Percentiles rank a stretch among this genome's conserved stretches.
phyloP scores from a whole-genome alignment of 768 basidiomycete genomes.

The Amanita rubescens region DNA sequence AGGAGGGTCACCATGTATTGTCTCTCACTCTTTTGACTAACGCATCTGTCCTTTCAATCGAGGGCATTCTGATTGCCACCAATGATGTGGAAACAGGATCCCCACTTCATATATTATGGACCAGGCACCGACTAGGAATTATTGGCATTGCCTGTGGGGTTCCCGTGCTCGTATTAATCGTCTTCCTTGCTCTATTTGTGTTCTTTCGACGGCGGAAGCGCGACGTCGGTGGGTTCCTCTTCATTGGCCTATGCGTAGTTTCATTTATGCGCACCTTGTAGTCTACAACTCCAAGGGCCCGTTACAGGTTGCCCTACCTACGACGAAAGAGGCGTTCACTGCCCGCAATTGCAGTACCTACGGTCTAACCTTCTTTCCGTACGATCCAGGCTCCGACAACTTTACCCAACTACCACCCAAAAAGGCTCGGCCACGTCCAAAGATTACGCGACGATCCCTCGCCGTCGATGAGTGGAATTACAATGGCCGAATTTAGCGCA shows the following conservation, averaged over 20 bases:
- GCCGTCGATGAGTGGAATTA: background rate
- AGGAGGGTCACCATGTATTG: conserved; percentile 12
- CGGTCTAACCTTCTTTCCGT: conserved; percentile 19
- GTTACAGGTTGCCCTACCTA: conserved; percentile 19
- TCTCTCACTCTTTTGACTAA: conserved; percentile 11
- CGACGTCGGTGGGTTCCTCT: conserved; percentile 3
- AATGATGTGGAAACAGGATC: background rate
- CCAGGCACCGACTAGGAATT: background rate
- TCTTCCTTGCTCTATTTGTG: conserved; percentile 10
- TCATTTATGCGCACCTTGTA: background rate
- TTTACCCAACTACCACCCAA: conserved; percentile 12
- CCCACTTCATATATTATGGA: background rate
- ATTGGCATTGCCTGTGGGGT: conserved; percentile 7
- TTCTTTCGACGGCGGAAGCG: conserved; percentile 9
- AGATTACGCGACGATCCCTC: background rate
- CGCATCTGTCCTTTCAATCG: conserved; percentile 12
- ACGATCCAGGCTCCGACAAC: conserved; percentile 13
- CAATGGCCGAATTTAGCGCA: background rate
- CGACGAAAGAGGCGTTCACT: conserved; percentile 25
- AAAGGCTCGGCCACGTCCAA: conserved; percentile 2
- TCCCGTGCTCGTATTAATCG: conserved; percentile 3
- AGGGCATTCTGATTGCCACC: conserved; percentile 9
- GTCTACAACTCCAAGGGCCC: conserved; percentile 18
- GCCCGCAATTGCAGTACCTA: conserved; percentile 22
- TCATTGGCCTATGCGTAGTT: background rate